Conservation (phyloP, 2,329 filamentous ascomycete genomes). For the Aureobasidium sp. region DNA sequence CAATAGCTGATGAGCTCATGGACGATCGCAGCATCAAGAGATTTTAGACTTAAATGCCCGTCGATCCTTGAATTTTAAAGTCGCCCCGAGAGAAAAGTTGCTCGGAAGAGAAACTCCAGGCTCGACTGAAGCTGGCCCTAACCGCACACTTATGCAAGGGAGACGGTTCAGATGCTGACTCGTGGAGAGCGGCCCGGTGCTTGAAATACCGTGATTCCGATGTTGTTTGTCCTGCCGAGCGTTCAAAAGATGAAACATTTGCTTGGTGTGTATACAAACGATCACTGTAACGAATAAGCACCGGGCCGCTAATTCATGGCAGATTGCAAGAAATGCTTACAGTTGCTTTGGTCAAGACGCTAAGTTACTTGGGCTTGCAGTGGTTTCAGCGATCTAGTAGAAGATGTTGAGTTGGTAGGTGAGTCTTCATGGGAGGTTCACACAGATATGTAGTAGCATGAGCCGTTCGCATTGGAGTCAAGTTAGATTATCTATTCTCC, state of each 20-base stretch:
- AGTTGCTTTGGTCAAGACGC: background rate
- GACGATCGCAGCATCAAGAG: too few species aligned
- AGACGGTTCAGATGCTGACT: conserved; percentile 2
- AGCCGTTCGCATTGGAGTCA: background rate
- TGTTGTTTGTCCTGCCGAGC: background rate
- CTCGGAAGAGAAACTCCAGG: background rate
- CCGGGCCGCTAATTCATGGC: background rate
- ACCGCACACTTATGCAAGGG: conserved; percentile 10
- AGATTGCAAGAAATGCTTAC: conserved; percentile 8
- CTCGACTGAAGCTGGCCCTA: background rate
- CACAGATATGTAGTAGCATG: too few species aligned
- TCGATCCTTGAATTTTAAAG: background rate
- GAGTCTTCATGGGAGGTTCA: background rate
- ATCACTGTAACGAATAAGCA: background rate
- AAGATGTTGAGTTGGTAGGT: background rate
- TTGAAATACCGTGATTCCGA: conserved; percentile 6
- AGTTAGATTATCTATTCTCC: background rate
- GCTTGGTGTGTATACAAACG: background rate
- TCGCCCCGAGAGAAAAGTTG: background rate
- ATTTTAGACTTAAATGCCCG: too few species aligned
- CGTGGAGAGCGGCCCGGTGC: background rate
- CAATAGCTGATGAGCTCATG: too few species aligned
- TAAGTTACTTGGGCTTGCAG: background rate
- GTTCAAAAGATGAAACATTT: conserved; percentile 7
- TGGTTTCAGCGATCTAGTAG: background rate